These are phyloP conservation scores for Tricholoma sp. DNA, from an alignment of 768 basidiomycete species.

Conservation along the genomic window DNA sequence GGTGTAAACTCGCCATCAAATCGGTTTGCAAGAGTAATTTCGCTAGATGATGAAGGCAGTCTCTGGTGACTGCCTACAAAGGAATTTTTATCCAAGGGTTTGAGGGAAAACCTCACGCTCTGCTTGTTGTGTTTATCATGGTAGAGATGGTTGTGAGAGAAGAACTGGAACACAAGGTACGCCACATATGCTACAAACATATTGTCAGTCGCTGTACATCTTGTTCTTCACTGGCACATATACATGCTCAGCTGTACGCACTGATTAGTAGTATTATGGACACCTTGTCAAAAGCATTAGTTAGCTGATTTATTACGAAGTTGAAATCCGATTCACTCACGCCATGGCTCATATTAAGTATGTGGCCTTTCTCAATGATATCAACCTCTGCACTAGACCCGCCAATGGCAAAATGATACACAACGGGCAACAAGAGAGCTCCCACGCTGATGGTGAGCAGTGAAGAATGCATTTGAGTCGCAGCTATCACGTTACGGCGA, in stretches of 20 bases:
- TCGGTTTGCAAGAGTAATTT: not conserved
- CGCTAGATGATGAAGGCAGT: not conserved
- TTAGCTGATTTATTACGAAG: not conserved
- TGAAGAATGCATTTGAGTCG: slow-evolving; percentile 70
- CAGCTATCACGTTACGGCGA: slow-evolving; percentile 33
- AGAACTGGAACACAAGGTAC: slow-evolving; percentile 77
- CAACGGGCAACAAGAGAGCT: slow-evolving; percentile 73
- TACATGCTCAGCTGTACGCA: slow-evolving; percentile 29
- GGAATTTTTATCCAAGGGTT: not conserved
- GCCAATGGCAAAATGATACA: slow-evolving; percentile 63
- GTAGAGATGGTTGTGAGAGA: slow-evolving; percentile 73
- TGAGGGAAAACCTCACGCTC: slow-evolving; percentile 32
- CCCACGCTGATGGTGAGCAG: slow-evolving; percentile 73
- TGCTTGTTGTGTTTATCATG: slow-evolving; percentile 39
- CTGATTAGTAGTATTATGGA: slow-evolving; percentile 75
- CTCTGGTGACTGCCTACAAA: not conserved
- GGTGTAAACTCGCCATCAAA: not conserved
- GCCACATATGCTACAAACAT: slow-evolving; percentile 53
- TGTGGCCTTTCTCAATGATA: slow-evolving; percentile 36
- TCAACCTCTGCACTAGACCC: slow-evolving; percentile 17
- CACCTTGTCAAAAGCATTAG: slow-evolving; percentile 37
- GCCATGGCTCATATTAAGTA: slow-evolving; percentile 73
- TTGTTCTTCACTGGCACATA: not conserved
- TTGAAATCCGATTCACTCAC: slow-evolving; percentile 36
- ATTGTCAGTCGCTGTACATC: not conserved